These are phyloP conservation scores for Russula sp. DNA, from an alignment of 768 basidiomycete genomes.

Conservation along the genomic window DNA sequence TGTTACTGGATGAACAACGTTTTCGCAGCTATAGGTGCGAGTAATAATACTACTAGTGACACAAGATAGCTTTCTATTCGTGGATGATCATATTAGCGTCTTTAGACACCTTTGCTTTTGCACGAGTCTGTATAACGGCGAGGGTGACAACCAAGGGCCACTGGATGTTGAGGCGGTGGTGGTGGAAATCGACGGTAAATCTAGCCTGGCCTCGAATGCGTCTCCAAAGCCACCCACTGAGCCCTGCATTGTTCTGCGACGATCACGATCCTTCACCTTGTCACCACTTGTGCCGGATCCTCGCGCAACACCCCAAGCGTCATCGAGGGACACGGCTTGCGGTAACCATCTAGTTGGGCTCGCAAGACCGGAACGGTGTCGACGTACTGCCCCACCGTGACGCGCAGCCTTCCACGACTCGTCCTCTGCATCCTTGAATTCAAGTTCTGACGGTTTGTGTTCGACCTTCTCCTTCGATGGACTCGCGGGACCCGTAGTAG, in stretches of 20 bases:
- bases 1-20: no score
- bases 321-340: constrained; percentile 13
- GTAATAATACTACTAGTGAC: no score
- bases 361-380: constrained; percentile 29
- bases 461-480: constrained; percentile 31
- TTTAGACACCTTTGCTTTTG: no score
- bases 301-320: constrained; percentile 23
- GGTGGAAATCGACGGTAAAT: constrained; percentile 18
- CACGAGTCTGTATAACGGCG: no score
- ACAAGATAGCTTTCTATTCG: no score
- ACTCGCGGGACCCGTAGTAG: constrained; percentile 31
- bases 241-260: constrained; percentile 26
- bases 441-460: constrained; percentile 28
- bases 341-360: constrained; percentile 27
- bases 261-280: constrained; percentile 27
- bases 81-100: no score
- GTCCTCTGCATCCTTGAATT: constrained; percentile 37
- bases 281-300: constrained; percentile 8
- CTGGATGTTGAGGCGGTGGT: constrained; percentile 8
- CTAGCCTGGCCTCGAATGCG: constrained; percentile 42
- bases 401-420: constrained; percentile 28
- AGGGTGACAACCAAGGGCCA: constrained; percentile 14
- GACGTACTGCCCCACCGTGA: constrained; percentile 26
- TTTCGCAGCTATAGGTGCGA: no score
- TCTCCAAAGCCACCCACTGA: constrained; percentile 55